Conservation (phyloP, 2,329 filamentous ascomycete genomes). For the Xylaria sp. region DNA sequence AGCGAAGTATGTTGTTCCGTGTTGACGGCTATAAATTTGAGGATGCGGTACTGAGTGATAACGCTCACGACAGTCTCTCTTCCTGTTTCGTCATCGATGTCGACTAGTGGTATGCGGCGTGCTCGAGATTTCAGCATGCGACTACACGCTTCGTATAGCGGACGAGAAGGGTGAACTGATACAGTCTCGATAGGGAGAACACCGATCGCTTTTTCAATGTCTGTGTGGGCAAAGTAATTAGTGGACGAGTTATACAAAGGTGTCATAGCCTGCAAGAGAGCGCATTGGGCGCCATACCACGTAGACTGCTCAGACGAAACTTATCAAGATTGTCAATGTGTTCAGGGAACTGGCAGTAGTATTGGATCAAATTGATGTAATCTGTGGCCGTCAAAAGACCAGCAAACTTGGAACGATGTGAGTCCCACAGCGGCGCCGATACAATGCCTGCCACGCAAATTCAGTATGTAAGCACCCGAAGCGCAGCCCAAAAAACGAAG, state of each 20-base stretch:
- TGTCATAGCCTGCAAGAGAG: conserved; percentile 13
- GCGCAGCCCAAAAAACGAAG: background rate
- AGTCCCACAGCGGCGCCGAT: conserved; percentile 95
- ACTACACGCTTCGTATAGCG: conserved; percentile 90
- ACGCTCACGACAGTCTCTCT: conserved; percentile 92
- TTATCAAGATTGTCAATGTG: conserved; percentile 86
- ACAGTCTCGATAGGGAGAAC: conserved; percentile 89
- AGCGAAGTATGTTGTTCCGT: conserved; percentile 77
- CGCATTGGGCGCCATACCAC: conserved; percentile 54
- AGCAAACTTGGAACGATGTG: conserved; percentile 84
- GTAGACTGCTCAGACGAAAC: conserved; percentile 84
- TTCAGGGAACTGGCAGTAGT: conserved; percentile 96
- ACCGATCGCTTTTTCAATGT: conserved; percentile 91
- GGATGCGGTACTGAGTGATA: conserved; percentile 94
- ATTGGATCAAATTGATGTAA: conserved; percentile 98
- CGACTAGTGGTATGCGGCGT: conserved; percentile 87
- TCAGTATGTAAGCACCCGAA: conserved; percentile 3
- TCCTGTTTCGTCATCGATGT: conserved; percentile 88
- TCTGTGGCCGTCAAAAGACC: conserved; percentile 92
- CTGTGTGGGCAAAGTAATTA: conserved; percentile 41
- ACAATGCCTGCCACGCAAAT: conserved; percentile 67
- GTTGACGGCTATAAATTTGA: conserved; percentile 98
- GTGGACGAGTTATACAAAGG: background rate
- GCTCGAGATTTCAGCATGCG: conserved; percentile 92
- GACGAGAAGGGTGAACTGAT: conserved; percentile 85